A percentile compares a stretch with the other conserved stretches of the same genome.
These are phyloP conservation scores for Amyloporia xantha DNA, from an alignment of 768 basidiomycete genomes.

Conservation along the genomic window DNA sequence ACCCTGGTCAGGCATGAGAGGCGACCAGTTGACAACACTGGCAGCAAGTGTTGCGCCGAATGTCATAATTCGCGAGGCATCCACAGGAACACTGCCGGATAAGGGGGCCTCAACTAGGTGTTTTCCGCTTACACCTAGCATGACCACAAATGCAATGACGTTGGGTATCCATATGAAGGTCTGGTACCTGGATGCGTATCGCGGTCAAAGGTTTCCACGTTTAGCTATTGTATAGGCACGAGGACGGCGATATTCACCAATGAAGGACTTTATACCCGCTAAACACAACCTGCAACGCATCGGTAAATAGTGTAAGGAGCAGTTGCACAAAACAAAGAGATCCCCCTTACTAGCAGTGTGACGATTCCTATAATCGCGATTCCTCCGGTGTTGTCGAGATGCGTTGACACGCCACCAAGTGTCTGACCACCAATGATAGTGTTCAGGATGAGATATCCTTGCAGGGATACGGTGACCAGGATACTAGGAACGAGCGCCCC, in stretches of 20 bases:
- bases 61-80: conserved; percentile 29
- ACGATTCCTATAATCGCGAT: conserved; percentile 38
- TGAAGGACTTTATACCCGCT: conserved; percentile 29
- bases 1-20: conserved; percentile 43
- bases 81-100: conserved; percentile 20
- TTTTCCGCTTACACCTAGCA: conserved; percentile 30
- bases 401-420: conserved; percentile 31
- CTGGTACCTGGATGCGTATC: conserved; percentile 24
- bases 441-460: conserved; percentile 43
- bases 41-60: conserved; percentile 40
- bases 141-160: conserved; percentile 31
- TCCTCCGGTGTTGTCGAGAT: conserved; percentile 26
- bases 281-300: conserved; percentile 23
- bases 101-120: conserved; percentile 22
- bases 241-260: conserved; percentile 16
- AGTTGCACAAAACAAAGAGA: neutral
- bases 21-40: conserved; percentile 34
- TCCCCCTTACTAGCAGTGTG: conserved; percentile 26
- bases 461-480: conserved; percentile 36
- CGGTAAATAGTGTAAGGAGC: neutral
- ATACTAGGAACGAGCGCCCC: conserved; percentile 32
- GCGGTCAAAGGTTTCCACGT: neutral
- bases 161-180: conserved; percentile 35
- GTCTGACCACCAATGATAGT: conserved; percentile 45
- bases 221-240: neutral